Conservation (phyloP, 2,329 filamentous ascomycete species). For the Sclerotinia subarctica region DNA sequence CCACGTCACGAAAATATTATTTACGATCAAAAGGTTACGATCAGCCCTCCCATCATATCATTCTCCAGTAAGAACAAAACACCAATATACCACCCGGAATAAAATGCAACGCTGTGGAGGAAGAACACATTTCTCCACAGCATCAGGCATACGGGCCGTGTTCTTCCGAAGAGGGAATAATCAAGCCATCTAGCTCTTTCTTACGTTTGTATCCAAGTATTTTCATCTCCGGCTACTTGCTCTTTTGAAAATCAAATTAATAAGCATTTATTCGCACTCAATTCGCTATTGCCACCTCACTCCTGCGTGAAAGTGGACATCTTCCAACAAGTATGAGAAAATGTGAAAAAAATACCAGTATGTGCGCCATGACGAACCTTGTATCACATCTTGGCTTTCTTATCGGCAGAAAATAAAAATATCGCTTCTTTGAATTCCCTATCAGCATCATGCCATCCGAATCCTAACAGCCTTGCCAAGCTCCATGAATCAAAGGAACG, state of each 20-base stretch:
- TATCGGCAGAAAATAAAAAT: conserved; percentile 7
- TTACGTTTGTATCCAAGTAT: neutral
- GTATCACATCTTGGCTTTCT: conserved; percentile 10
- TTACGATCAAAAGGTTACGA: conserved; percentile 1
- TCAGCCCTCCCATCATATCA: conserved; percentile 7
- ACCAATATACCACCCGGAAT: conserved; percentile 1
- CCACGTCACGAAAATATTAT: conserved; percentile 17
- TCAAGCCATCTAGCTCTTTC: neutral
- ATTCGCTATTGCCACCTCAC: conserved; percentile 16
- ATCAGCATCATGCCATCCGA: neutral
- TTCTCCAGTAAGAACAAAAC: conserved; percentile 7
- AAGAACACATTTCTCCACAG: conserved; percentile 13
- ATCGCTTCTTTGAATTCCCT: conserved; percentile 6
- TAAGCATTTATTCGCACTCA: neutral
- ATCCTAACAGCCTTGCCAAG: neutral
- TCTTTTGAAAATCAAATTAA: neutral
- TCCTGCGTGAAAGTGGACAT: conserved; percentile 17
- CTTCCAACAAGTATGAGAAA: neutral
- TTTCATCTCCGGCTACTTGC: conserved; percentile 1
- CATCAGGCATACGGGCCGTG: conserved; percentile 19
- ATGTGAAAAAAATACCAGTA: neutral
- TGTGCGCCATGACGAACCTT: conserved; percentile 11
- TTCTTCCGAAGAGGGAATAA: conserved; percentile 16
- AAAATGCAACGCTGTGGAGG: conserved; percentile 12
- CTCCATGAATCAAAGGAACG: neutral